Percentiles rank a stretch among this genome's conserved stretches.
phyloP scores from a whole-genome alignment of 805 yeast species.

The Wickerhamomyces hampshirensis region DNA sequence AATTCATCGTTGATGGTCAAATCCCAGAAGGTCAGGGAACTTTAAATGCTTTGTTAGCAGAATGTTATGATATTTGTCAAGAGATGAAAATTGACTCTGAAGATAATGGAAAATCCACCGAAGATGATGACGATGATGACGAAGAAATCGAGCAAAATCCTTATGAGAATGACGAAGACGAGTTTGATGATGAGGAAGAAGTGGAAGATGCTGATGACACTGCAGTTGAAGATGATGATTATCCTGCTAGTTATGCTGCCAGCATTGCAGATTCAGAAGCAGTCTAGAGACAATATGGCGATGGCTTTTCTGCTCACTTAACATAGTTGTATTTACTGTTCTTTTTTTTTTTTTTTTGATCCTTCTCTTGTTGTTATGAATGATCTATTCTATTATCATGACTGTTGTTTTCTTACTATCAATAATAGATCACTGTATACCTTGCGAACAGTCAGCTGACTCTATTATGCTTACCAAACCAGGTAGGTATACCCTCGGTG shows the following conservation, averaged over 20 bases:
- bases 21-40: constrained; percentile 99
- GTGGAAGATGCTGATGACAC: constrained; percentile 28
- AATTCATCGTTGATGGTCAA: constrained; percentile 79
- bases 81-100: constrained; percentile 85
- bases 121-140: constrained; percentile 24
- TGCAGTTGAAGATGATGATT: constrained; percentile 30
- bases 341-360: neutral
- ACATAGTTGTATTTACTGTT: neutral
- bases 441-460: too few species aligned
- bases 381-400: too few species aligned
- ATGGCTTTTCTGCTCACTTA: neutral
- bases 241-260: constrained; percentile 22
- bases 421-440: too few species aligned
- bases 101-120: constrained; percentile 24
- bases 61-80: constrained; percentile 89
- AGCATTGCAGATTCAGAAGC: constrained; percentile 17
- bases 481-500: too few species aligned
- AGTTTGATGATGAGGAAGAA: constrained; percentile 33
- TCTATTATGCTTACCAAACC: too few species aligned
- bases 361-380: too few species aligned
- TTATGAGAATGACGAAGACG: constrained; percentile 24
- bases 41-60: constrained; percentile 84
- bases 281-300: neutral
- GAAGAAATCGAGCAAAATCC: constrained; percentile 10
- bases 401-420: too few species aligned